A percentile compares a stretch with the other conserved stretches of the same genome.
Conservation (phyloP, 2,329 filamentous ascomycete species). For the Xylariaceae sp. region DNA sequence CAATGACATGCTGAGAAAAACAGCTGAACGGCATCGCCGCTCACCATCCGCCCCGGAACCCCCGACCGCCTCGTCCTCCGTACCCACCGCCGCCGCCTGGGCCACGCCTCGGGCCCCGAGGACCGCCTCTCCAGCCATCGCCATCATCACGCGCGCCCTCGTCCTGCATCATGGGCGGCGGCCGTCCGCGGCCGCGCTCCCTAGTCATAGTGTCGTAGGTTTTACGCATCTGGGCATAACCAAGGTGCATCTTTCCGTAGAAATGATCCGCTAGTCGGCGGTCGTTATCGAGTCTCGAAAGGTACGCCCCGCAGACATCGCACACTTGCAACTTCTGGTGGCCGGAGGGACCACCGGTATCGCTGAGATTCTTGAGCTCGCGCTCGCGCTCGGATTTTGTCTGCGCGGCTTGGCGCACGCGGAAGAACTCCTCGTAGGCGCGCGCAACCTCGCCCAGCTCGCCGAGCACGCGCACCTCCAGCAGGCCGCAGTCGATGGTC, state of each 20-base stretch:
- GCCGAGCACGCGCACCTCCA: conserved; percentile 81
- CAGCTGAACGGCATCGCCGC: not conserved
- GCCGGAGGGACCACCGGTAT: conserved; percentile 87
- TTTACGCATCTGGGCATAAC: conserved; percentile 97
- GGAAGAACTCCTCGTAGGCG: conserved; percentile 84
- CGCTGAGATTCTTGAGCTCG: conserved; percentile 83
- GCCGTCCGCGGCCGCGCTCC: conserved; percentile 68
- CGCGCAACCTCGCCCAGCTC: conserved; percentile 75
- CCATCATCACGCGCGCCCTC: conserved; percentile 49
- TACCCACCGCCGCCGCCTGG: conserved; percentile 49
- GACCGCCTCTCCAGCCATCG: conserved; percentile 42
- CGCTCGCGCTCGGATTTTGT: conserved; percentile 79
- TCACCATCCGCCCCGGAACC: conserved; percentile 44
- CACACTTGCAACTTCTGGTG: conserved; percentile 99
- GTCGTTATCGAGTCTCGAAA: conserved; percentile 90
- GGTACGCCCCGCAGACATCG: conserved; percentile 95
- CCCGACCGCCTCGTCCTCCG: conserved; percentile 34
- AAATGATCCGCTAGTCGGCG: conserved; percentile 92
- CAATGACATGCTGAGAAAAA: conserved; percentile 17
- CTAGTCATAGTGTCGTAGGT: conserved; percentile 82
- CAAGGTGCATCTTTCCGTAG: conserved; percentile 98
- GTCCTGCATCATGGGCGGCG: conserved; percentile 38
- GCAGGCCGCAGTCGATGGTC: conserved; percentile 74
- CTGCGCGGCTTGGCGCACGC: conserved; percentile 73
- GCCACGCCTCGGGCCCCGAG: conserved; percentile 49